Evolutionary conservation across 208 protist species (phyloP).

Genomic region (Vickermania spadyakhi): DNA sequence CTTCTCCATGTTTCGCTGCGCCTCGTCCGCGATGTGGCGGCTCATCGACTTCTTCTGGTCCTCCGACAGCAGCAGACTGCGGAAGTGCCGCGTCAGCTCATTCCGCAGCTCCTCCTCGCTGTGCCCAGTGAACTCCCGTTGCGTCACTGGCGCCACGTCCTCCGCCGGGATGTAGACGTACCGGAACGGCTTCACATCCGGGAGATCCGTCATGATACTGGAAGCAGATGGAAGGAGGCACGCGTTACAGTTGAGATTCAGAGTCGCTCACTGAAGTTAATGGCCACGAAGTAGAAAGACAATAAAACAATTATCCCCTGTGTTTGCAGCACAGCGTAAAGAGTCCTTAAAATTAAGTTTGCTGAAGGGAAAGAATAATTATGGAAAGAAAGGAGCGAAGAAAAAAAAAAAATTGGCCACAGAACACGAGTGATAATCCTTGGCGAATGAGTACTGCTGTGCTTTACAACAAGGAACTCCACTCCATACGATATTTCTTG

Average conservation of each 20-base stretch:
- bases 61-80: conserved; percentile 47
- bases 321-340: no score
- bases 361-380: no score
- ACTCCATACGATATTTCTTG: no score
- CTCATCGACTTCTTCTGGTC: conserved; percentile 62
- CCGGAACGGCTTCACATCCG: conserved; percentile 44
- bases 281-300: no score
- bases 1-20: conserved; percentile 16
- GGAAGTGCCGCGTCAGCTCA: conserved; percentile 58
- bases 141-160: conserved; percentile 19
- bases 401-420: conserved; percentile 3
- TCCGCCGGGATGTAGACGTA: conserved; percentile 72
- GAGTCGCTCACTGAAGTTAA: no score
- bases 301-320: no score
- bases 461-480: no score
- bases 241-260: no score
- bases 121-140: conserved; percentile 38
- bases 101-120: conserved; percentile 59
- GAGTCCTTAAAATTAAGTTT: no score
- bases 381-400: conserved; percentile 1
- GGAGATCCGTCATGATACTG: conserved; percentile 3
- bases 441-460: no score
- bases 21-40: conserved; percentile 37
- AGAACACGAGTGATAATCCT: not conserved
- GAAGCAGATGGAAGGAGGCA: no score